Conservation (phyloP, 2,329 filamentous ascomycete species). For the Stagonosporopsis cucurbitacearum region DNA sequence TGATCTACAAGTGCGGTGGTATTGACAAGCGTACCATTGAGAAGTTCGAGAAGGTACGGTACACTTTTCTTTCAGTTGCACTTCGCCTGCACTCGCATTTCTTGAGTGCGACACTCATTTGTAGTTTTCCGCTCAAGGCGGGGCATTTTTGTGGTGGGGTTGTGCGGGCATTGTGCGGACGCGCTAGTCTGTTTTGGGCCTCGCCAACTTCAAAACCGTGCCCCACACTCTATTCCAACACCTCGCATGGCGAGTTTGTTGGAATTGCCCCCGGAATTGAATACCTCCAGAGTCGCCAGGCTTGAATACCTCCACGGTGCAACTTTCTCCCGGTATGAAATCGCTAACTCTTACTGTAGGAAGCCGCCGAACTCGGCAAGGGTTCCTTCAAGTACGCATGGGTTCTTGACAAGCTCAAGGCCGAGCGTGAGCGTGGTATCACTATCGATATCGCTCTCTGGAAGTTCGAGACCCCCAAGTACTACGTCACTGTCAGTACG, state of each 20-base stretch:
- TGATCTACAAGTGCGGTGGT: slow-evolving; percentile 99
- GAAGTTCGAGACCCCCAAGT: slow-evolving; percentile 99
- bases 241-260: too few relatives aligned
- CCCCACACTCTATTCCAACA: slow-evolving; percentile 37
- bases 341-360: slow-evolving; percentile 63
- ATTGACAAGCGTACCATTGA: slow-evolving; percentile 99
- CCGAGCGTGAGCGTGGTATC: slow-evolving; percentile 99
- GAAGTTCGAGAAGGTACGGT: slow-evolving; percentile 99
- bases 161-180: slow-evolving; percentile 47
- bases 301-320: too few relatives aligned
- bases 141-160: slow-evolving; percentile 52
- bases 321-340: slow-evolving; percentile 27
- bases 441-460: slow-evolving; percentile 99
- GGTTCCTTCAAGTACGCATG: slow-evolving; percentile 99
- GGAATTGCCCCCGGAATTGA: too few relatives aligned
- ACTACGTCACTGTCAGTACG: slow-evolving; percentile 87
- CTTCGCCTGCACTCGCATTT: slow-evolving; percentile 20
- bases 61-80: slow-evolving; percentile 25
- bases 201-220: slow-evolving; percentile 44
- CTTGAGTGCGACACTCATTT: slow-evolving; percentile 35
- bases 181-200: slow-evolving; percentile 41
- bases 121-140: slow-evolving; percentile 39
- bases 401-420: slow-evolving; percentile 99
- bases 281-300: too few relatives aligned
- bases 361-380: slow-evolving; percentile 99